Evolutionary conservation across 345 rosid genomes (phyloP), one percentile per base, ranked within the genome.

Genomic region (Sisymbrium altissimum): DNA sequence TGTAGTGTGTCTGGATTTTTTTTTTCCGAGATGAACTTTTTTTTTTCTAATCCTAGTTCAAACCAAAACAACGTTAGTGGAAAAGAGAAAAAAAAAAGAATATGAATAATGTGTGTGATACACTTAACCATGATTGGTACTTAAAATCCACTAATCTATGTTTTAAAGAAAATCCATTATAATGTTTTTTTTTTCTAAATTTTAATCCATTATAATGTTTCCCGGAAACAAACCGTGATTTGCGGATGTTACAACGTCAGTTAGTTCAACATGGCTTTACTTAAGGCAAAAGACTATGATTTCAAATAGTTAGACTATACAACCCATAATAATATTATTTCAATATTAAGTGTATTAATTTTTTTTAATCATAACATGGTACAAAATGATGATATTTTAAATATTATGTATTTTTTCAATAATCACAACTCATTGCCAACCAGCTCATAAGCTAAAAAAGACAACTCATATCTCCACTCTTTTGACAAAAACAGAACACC

Each of bases 401-500:
- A 58, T 49, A 50, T 48, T 32, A 9, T 68, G 3, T 4, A 29
- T 39, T 50, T 54, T 13, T 32, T 13, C 35, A 60, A 41, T 52
- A 76, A 41, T 62, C 53, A 77, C 38, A 65, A 64, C 76, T 77
- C 71, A 70, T 56, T 70, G 76, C 71, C 2, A 48, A 77, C 70
- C 80, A 77, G 80, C 80, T 77, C 76, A 77, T 77, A 70, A 64
- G 64, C 54, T 55, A 18, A 64, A 61, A 70, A 36, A 55, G 71
- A 56, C 76, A 77, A 77, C 80, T 70, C 80, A 70, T 56, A 19
- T 48, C 71, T 49, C 72, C 67, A 63, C 76, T 54, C 76, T 77
- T 48, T 64, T 77, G 80, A 76, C 79, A 76, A 64, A 77, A 77
- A 77, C 80, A 70, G 6, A 77, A 5, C 80, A 77, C 76, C 75